phyloP scores from a whole-genome alignment of 73 alveolate genomes.

The Paramecium pentaurelia region DNA sequence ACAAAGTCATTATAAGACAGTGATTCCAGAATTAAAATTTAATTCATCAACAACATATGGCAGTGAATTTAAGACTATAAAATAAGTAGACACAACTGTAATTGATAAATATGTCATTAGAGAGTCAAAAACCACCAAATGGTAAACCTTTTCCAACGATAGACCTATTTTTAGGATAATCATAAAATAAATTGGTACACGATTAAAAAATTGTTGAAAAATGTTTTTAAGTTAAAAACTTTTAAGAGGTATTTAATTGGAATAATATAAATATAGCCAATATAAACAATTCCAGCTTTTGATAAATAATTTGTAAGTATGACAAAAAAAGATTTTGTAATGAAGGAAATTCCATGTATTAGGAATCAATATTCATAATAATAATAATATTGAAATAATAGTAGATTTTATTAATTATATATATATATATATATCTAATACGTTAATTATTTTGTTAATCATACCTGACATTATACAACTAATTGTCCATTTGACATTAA shows the following conservation, averaged over 20 bases:
- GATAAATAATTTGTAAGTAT: not conserved
- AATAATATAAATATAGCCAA: not conserved
- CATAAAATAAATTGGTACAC: not conserved
- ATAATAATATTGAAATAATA: not conserved
- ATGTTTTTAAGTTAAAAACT: not conserved
- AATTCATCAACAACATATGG: conserved; percentile 24
- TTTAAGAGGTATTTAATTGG: not conserved
- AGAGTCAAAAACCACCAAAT: not conserved
- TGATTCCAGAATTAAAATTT: not conserved
- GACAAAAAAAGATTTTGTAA: not conserved
- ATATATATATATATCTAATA: not conserved
- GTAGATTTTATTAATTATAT: not conserved
- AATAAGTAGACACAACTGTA: not conserved
- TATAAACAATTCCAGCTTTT: not conserved
- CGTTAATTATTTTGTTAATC: conserved; percentile 16
- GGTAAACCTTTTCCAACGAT: conserved; percentile 35
- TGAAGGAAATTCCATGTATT: not conserved
- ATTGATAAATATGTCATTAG: not conserved
- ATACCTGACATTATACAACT: not conserved
- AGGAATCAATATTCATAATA: not conserved
- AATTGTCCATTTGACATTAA: not conserved
- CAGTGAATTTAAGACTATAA: not conserved
- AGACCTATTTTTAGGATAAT: conserved; percentile 31
- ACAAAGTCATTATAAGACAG: conserved; percentile 33
- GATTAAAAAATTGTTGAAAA: not conserved